Evolutionary conservation across 495 filamentous ascomycete genomes (phyloP).

Genomic region (Aspergillus sclerotiicarbonarius): DNA sequence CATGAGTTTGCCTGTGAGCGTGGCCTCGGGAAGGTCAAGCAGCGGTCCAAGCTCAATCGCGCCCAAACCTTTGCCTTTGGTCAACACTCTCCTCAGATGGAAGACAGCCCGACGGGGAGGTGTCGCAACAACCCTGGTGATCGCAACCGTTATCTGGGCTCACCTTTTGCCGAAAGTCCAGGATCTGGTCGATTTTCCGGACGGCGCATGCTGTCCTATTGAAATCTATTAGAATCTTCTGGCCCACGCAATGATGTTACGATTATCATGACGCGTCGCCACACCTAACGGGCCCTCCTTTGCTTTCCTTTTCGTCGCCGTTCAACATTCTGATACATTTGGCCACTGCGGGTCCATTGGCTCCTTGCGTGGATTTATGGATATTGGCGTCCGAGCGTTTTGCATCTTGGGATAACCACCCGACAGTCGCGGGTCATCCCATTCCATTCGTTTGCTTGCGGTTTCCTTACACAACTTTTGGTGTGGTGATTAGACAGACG

Average conservation of each 20-base stretch:
- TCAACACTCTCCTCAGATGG: constrained; percentile 62
- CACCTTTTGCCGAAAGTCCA: constrained; percentile 55
- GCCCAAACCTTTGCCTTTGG: constrained; percentile 95
- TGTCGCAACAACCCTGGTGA: constrained; percentile 45
- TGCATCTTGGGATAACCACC: constrained; percentile 11
- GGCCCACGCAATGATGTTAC: constrained; percentile 7
- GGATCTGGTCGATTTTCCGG: constrained; percentile 53
- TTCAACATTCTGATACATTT: not conserved
- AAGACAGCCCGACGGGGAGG: constrained; percentile 77
- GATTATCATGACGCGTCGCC: not conserved
- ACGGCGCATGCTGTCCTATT: constrained; percentile 74
- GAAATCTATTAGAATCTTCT: constrained; percentile 14
- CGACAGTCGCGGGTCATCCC: constrained; percentile 4
- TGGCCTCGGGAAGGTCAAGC: constrained; percentile 83
- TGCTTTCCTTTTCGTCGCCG: not conserved
- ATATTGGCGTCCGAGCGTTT: not conserved
- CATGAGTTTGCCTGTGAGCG: constrained; percentile 90
- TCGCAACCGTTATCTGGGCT: constrained; percentile 37
- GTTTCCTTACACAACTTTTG: constrained; percentile 9
- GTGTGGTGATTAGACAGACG: constrained; percentile 3
- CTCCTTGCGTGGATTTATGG: not conserved
- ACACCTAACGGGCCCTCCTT: not conserved
- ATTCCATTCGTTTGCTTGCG: constrained; percentile 21
- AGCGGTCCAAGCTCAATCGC: constrained; percentile 76
- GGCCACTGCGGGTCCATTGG: constrained; percentile 8